Conservation (phyloP, 306 rosid genomes). For the Citrullus mucosospermus region DNA sequence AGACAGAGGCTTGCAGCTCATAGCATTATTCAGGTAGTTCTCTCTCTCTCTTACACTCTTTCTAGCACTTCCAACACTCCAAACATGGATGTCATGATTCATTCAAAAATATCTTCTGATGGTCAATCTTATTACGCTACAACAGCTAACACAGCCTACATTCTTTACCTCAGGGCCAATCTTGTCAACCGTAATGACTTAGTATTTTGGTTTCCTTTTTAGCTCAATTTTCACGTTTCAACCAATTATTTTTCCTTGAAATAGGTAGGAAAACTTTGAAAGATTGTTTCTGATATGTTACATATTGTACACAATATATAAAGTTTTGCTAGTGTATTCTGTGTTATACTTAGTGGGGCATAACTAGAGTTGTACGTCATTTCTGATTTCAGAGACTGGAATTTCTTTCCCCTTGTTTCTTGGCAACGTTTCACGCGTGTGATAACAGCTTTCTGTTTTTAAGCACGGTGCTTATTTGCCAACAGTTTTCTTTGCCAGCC, state of each 20-base stretch:
- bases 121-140: neutral
- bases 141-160: neutral
- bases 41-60: neutral
- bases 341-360: neutral
- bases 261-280: neutral
- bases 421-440: neutral
- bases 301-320: neutral
- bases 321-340: neutral
- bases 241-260: neutral
- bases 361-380: neutral
- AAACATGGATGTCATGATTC: neutral
- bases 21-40: slow-evolving; percentile 79
- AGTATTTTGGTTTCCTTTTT: neutral
- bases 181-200: neutral
- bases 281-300: neutral
- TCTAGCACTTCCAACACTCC: neutral
- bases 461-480: neutral
- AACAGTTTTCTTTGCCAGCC: neutral
- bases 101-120: neutral
- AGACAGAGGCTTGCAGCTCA: slow-evolving; percentile 83
- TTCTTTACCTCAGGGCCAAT: neutral
- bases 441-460: neutral
- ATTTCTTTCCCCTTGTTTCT: neutral
- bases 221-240: neutral
- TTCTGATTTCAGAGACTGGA: neutral